Conservation (phyloP, 1,284 basidiomycete genomes). For the Leccinum griseonigrum region DNA sequence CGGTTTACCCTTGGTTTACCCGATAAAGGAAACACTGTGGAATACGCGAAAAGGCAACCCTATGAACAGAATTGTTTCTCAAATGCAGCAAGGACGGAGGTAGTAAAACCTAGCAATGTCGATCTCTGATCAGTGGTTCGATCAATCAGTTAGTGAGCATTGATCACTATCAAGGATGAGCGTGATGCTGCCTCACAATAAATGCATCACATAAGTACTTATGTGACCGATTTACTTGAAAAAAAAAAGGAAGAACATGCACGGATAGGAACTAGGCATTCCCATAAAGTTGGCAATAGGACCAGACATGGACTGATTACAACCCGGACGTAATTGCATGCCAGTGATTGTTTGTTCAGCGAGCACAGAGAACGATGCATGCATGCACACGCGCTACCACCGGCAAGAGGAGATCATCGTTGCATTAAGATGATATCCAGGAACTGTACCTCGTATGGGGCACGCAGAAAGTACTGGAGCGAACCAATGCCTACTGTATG, state of each 20-base stretch:
- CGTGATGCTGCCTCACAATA: conserved; percentile 21
- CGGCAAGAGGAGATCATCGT: conserved; percentile 35
- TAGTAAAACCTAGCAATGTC: conserved; percentile 15
- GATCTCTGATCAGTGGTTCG: conserved; percentile 7
- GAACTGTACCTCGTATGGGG: conserved; percentile 19
- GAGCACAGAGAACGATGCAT: neutral
- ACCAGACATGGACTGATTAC: conserved; percentile 17
- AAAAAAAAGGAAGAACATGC: neutral
- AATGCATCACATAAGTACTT: conserved; percentile 14
- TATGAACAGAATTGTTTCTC: conserved; percentile 15
- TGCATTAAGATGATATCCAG: conserved; percentile 36
- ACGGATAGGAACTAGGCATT: no score
- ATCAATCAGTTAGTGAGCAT: neutral
- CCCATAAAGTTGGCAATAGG: conserved; percentile 10
- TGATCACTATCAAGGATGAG: conserved; percentile 16
- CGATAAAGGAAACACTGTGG: neutral
- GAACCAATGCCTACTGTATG: conserved; percentile 44
- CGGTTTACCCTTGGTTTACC: neutral
- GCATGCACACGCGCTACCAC: no score
- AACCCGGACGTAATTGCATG: conserved; percentile 16
- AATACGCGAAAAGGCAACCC: neutral
- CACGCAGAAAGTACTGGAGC: conserved; percentile 33
- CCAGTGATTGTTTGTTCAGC: conserved; percentile 3
- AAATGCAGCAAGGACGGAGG: conserved; percentile 18
- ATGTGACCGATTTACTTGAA: conserved; percentile 16